A percentile compares a stretch with the other conserved stretches of the same genome.
phyloP scores from a whole-genome alignment of 1,284 basidiomycete species.

The Ceratobasidium sp. region DNA sequence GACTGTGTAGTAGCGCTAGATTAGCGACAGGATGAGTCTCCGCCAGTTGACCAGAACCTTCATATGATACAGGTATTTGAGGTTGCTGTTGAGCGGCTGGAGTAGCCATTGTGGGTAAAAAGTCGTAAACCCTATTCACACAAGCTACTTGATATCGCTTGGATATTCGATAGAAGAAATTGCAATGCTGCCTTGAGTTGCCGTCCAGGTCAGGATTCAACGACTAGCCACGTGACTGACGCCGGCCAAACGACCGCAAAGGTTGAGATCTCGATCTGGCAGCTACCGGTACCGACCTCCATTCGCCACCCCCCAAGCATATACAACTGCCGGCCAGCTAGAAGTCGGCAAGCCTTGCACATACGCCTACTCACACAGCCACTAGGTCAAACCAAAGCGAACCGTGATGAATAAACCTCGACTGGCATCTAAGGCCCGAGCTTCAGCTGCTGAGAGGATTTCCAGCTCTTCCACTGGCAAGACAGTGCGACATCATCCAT shows the following conservation, averaged over 20 bases:
- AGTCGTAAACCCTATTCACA: too few relatives aligned
- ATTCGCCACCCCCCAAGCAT: neutral
- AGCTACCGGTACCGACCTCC: neutral
- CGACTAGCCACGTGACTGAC: constrained; percentile 6
- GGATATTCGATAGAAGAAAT: neutral
- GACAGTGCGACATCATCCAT: constrained; percentile 24
- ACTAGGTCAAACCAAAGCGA: neutral
- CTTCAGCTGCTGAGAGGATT: neutral
- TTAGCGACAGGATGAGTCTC: neutral
- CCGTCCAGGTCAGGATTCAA: neutral
- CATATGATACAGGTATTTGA: constrained; percentile 17
- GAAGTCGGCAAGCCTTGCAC: neutral
- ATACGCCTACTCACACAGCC: neutral
- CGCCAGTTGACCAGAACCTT: constrained; percentile 7
- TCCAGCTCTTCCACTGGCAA: neutral
- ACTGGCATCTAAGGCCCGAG: neutral
- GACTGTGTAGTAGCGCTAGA: constrained; percentile 2
- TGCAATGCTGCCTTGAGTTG: neutral
- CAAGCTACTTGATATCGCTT: neutral
- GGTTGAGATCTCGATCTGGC: constrained; percentile 18
- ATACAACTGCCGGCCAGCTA: neutral
- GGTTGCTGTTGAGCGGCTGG: neutral
- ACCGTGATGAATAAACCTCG: constrained; percentile 17
- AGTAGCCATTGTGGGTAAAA: constrained; percentile 7
- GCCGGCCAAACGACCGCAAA: constrained; percentile 25